Base-by-base conservation (phyloP, 2,329 filamentous ascomycete species). In the Septoria linicola region DNA sequence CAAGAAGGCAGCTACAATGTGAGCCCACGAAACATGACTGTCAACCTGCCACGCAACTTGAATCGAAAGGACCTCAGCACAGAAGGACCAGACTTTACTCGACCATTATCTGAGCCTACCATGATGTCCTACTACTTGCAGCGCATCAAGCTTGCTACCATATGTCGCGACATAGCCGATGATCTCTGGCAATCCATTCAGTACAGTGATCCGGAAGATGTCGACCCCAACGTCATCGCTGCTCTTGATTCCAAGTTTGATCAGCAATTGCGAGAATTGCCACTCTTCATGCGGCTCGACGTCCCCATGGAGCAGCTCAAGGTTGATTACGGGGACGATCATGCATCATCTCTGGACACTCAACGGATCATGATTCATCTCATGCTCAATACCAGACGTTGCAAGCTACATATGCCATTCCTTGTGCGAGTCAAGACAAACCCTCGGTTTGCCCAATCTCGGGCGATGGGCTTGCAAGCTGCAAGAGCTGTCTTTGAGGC, bases 51-150 rank as follows among this genome's bases (percentile, higher is more conserved):
- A 1, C 61, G 68, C 1, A 76, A 78, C 43, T 59, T 76, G 10
- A 67, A 72, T 19, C 72, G 76, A 39, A 62, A 65, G 1, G 66
- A 71, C 4, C 63, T 77, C 2, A 41, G 53, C 8, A 25, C 43
- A n/a, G 17, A 61, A 53, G 21, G 51, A 6, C 41, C 55, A 7
- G 57, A 59, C 2, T 58, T 63, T 4, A 56, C 63, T 4, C 52
- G 57, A 14, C 67, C 73, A 1, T 43, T 66, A 0, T 63, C 65
- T 2, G 63, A 68, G 11, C 72, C 73, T 7, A 76, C 74, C 0
- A 60, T 63, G 10, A 76, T 75, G 71, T 72, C 72, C 5, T 78
- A 75, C 50, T 72, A 70, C 19, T 59, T 76, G 4, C 65, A 71
- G 27, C 69, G 75, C 0, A 63, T 75, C n/a, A 68, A 67, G 21